Base-by-base conservation (phyloP, 2,329 filamentous ascomycete species). In the Fusarium scirpi region DNA sequence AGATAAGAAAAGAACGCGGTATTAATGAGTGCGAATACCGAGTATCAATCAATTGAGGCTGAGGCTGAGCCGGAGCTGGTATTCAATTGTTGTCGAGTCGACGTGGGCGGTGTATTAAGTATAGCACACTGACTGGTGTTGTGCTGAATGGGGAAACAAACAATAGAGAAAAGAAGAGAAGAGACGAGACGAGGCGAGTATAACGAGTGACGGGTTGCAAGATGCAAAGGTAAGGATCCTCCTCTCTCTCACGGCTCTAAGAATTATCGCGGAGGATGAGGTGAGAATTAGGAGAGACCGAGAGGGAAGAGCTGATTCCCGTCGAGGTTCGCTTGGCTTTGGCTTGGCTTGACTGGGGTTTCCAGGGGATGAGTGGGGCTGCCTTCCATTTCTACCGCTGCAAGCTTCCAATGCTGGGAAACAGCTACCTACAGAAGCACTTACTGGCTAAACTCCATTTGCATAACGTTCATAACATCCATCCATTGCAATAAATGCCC, bases 261-360 rank as follows among this genome's bases (percentile, higher is more conserved):
- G 65, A 71, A 75, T 72, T 73, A 59, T 74, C 70, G 61, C n/a
- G 67, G 67, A 72, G 48, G 57, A 71, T 70, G 65, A 71, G 64
- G 57, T 71, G 67, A 71, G 68, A 68, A 67, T 72, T 70, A 67
- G 52, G 69, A 65, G 69, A 53, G 49, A 53, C 49, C 34, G 24
- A 65, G 64, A 72, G 58, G 52, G 58, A 72, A 59, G 65, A 55
- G 52, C 48, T 58, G 60, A 49, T 58, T 46, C 52, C 55, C 32
- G 48, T 29, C 38, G 34, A 47, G 43, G 53, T 44, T 58, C 29
- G 49, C 49, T 44, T 65, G 60, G 56, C 45, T 46, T 65, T 65
- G 60, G 60, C 55, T 45, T 70, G 62, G 57, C 57, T 62, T 58
- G 45, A 41, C 34, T 41, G 48, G 49, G 49, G 49, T 24, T 54